These are phyloP conservation scores for Phytophthora aleatoria DNA, from an alignment of 352 stramenopile species.

Conservation along the genomic window DNA sequence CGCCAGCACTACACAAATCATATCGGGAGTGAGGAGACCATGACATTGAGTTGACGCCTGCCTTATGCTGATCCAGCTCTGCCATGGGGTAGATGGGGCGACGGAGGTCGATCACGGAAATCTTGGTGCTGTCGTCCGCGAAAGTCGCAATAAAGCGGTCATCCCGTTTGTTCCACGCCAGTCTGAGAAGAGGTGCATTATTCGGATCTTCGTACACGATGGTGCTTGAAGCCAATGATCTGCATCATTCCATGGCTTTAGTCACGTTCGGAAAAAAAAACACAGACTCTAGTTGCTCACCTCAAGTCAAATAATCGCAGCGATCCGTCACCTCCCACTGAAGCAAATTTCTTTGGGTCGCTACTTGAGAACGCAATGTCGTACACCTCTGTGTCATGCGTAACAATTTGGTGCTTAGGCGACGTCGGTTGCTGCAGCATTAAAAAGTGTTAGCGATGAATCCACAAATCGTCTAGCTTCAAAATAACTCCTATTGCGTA, in stretches of 20 bases:
- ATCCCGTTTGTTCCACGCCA: conserved; percentile 98
- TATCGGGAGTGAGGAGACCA: conserved; percentile 94
- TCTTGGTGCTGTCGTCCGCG: conserved; percentile 89
- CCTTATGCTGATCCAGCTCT: conserved; percentile 92
- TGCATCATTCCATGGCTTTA: conserved; percentile 19
- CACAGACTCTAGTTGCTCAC: conserved; percentile 40
- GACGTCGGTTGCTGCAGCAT: conserved; percentile 53
- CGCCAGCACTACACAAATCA: conserved; percentile 96
- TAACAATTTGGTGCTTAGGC: conserved; percentile 96
- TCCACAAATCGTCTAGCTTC: neutral
- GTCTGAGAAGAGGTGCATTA: conserved; percentile 90
- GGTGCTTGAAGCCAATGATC: conserved; percentile 90
- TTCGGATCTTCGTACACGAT: conserved; percentile 96
- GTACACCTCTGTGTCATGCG: conserved; percentile 99
- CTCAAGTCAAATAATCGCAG: conserved; percentile 97
- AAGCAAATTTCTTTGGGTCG: conserved; percentile 94
- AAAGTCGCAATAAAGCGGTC: conserved; percentile 97
- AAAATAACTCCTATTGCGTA: conserved; percentile 37
- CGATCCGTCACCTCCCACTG: conserved; percentile 96
- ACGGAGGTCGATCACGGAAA: conserved; percentile 96
- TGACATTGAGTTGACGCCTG: conserved; percentile 95
- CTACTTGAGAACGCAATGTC: conserved; percentile 97
- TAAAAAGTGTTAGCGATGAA: neutral
- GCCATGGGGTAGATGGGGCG: conserved; percentile 91
- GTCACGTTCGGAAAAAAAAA: neutral